Conservation (phyloP, 331 rosid species). For the Telfairia occidentalis region DNA sequence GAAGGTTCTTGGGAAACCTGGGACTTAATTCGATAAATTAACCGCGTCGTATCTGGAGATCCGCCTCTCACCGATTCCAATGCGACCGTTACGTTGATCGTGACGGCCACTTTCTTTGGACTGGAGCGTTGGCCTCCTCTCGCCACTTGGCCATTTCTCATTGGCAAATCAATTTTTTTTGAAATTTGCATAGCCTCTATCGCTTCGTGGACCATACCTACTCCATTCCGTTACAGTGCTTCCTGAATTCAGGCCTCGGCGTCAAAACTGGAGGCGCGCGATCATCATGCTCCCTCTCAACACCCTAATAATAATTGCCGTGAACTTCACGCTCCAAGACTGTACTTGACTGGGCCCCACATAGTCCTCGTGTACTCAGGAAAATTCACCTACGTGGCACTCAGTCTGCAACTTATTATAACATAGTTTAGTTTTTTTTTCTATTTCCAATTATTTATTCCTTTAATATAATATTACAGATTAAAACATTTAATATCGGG, state of each 20-base stretch:
- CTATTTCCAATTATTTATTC: not conserved
- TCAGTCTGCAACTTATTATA: not conserved
- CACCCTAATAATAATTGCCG: too few relatives aligned
- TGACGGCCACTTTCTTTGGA: not conserved
- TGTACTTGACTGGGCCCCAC: not conserved
- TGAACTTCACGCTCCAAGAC: not conserved
- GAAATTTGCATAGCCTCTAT: too few relatives aligned
- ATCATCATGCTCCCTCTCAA: not conserved
- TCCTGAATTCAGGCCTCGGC: not conserved
- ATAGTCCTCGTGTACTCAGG: not conserved
- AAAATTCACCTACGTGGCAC: not conserved
- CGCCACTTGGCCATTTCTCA: not conserved
- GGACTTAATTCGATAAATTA: not conserved
- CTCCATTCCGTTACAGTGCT: not conserved
- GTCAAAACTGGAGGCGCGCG: not conserved
- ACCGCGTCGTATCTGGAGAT: not conserved
- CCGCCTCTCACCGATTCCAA: not conserved
- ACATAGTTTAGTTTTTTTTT: not conserved
- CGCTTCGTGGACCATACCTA: conserved; percentile 1
- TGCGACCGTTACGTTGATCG: not conserved
- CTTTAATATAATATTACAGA: too few relatives aligned
- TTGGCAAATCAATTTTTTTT: not conserved
- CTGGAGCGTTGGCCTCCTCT: not conserved
- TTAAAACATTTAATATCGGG: too few relatives aligned
- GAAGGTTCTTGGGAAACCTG: not conserved